Percentiles rank a stretch among this genome's conserved stretches.
Conservation (phyloP, 441 rosid species). For the Eruca vesicaria region DNA sequence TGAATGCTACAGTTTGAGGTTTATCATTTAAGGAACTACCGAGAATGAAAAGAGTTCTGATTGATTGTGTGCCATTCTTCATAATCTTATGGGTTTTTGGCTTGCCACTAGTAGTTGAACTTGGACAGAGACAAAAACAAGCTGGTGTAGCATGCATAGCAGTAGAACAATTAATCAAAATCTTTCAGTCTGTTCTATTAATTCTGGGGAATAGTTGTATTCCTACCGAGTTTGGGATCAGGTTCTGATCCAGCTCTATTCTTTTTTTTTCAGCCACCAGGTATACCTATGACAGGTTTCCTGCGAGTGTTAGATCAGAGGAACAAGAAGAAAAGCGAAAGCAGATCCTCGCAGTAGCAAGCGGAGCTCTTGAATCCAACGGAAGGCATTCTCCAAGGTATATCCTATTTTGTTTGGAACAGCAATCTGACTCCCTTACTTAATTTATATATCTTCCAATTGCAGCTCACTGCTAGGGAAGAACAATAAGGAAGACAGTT, state of each 20-base stretch:
- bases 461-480: slow-evolving; percentile 79
- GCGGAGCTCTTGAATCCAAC: slow-evolving; percentile 82
- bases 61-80: neutral
- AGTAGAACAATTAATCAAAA: neutral
- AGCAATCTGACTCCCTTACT: slow-evolving; percentile 20
- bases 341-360: slow-evolving; percentile 91
- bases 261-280: slow-evolving; percentile 76
- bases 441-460: slow-evolving; percentile 25
- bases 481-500: slow-evolving; percentile 55
- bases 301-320: slow-evolving; percentile 82
- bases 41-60: slow-evolving; percentile 7
- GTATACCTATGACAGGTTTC: slow-evolving; percentile 96
- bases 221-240: slow-evolving; percentile 16
- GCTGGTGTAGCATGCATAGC: slow-evolving; percentile 8
- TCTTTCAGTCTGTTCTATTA: slow-evolving; percentile 8
- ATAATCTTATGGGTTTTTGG: slow-evolving; percentile 10
- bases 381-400: slow-evolving; percentile 85
- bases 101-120: slow-evolving; percentile 20
- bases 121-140: slow-evolving; percentile 16
- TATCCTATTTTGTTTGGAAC: slow-evolving; percentile 23
- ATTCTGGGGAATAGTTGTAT: neutral
- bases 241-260: slow-evolving; percentile 28
- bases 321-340: slow-evolving; percentile 96
- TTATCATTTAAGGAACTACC: slow-evolving; percentile 6
- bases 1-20: neutral